A percentile compares a stretch with the other conserved stretches of the same genome.
phyloP scores from a whole-genome alignment of 805 yeast genomes.

The Isabelozyma gotoi region DNA sequence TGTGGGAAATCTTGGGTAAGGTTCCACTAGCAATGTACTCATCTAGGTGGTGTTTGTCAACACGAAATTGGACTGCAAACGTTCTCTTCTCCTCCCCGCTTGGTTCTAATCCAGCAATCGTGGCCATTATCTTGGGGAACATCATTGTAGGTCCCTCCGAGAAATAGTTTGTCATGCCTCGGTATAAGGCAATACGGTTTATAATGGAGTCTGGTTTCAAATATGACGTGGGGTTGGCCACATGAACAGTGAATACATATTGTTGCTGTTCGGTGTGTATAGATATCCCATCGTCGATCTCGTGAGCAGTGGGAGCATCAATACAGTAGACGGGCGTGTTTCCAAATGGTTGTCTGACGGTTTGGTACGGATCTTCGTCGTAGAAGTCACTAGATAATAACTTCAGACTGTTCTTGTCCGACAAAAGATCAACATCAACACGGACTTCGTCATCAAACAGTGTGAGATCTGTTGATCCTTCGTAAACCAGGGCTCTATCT shows the following conservation, averaged over 20 bases:
- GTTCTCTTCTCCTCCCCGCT: conserved; percentile 34
- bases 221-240: conserved; percentile 85
- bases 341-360: conserved; percentile 39
- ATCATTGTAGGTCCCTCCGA: conserved; percentile 67
- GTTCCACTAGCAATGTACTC: conserved; percentile 10
- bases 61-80: conserved; percentile 32
- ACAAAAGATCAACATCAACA: conserved; percentile 5
- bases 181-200: conserved; percentile 56
- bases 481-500: background rate
- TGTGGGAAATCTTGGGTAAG: conserved; percentile 6
- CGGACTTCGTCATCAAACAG: no score
- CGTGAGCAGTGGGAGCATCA: conserved; percentile 77
- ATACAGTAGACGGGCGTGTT: conserved; percentile 71
- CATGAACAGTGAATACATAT: conserved; percentile 61
- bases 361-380: conserved; percentile 26
- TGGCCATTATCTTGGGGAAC: conserved; percentile 62
- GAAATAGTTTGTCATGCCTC: conserved; percentile 68
- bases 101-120: conserved; percentile 50
- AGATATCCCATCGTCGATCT: conserved; percentile 92
- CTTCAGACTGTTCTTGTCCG: background rate
- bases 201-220: conserved; percentile 41
- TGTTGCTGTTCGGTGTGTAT: conserved; percentile 33
- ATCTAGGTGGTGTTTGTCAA: conserved; percentile 19
- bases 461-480: background rate
- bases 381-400: conserved; percentile 20